A percentile compares a stretch with the other conserved stretches of the same genome.
These are phyloP conservation scores for Acanthamoeba lenticulata DNA, from an alignment of 208 protist genomes.

Conservation along the genomic window DNA sequence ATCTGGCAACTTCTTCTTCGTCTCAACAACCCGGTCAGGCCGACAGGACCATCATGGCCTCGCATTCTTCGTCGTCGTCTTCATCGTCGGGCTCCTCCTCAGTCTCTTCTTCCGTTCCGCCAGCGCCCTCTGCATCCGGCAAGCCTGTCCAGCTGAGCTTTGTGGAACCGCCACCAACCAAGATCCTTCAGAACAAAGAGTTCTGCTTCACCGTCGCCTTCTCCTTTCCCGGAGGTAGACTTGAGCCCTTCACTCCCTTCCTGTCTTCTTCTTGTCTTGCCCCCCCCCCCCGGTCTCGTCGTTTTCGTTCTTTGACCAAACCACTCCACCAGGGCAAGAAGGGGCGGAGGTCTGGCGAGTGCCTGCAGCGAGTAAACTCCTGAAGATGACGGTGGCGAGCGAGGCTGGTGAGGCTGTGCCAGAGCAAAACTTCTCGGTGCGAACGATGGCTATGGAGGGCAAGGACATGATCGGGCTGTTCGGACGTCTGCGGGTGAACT, in stretches of 20 bases:
- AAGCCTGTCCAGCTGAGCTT: neutral
- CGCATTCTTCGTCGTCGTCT: neutral
- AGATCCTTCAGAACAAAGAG: constrained; percentile 41
- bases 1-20: no score
- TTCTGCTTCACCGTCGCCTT: constrained; percentile 54
- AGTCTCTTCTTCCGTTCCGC: neutral
- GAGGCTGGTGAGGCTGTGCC: neutral
- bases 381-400: neutral
- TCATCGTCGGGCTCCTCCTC: neutral
- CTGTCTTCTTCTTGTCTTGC: neutral
- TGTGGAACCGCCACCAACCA: neutral
- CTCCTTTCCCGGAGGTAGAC: neutral
- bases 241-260: no score
- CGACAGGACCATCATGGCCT: neutral
- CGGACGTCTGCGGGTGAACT: constrained; percentile 42
- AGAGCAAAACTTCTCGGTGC: neutral
- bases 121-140: neutral
- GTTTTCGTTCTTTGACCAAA: constrained; percentile 13
- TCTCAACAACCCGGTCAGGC: neutral
- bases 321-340: neutral
- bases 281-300: neutral
- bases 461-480: constrained; percentile 20
- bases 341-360: neutral
- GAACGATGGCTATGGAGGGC: constrained; percentile 6
- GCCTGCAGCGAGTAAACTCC: neutral